Evolutionary conservation across 305 asterid genomes (phyloP).

Genomic region (Fraxinus angustifolia): DNA sequence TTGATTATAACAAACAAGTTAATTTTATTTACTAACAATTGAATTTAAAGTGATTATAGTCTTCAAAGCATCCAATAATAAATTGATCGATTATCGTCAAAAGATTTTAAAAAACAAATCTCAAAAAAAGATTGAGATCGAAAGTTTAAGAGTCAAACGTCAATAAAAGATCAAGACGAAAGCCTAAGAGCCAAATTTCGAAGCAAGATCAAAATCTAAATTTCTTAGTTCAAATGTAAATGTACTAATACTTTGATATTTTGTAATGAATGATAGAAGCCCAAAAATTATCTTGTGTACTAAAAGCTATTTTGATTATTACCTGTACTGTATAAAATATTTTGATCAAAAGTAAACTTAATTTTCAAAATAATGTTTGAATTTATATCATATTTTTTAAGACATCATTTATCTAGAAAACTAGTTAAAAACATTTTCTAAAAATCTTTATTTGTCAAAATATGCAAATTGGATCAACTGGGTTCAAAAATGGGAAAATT

Average conservation of each 20-base stretch:
- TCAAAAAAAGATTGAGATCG: not conserved
- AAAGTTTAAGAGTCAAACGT: not conserved
- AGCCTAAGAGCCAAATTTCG: not conserved
- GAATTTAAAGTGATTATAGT: not conserved
- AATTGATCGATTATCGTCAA: not conserved
- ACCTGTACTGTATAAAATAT: not conserved
- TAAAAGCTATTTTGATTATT: not conserved
- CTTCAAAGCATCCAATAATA: not conserved
- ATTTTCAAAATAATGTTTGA: too few species aligned
- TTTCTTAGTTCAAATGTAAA: not conserved
- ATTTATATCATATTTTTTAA: too few species aligned
- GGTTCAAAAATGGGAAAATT: too few species aligned
- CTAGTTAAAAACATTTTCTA: too few species aligned
- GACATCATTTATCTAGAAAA: too few species aligned
- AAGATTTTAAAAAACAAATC: too few species aligned
- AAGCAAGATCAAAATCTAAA: not conserved
- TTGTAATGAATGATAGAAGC: not conserved
- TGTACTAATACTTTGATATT: not conserved
- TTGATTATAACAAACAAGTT: too few species aligned
- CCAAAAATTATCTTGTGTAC: not conserved
- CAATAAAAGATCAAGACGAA: not conserved
- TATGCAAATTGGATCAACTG: too few species aligned
- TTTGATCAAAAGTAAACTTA: too few species aligned
- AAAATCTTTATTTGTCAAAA: too few species aligned
- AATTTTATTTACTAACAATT: not conserved